A percentile compares a stretch with the other conserved stretches of the same genome.
Conservation (phyloP, 2,329 filamentous ascomycete species). For the Aspergillus texensis region DNA sequence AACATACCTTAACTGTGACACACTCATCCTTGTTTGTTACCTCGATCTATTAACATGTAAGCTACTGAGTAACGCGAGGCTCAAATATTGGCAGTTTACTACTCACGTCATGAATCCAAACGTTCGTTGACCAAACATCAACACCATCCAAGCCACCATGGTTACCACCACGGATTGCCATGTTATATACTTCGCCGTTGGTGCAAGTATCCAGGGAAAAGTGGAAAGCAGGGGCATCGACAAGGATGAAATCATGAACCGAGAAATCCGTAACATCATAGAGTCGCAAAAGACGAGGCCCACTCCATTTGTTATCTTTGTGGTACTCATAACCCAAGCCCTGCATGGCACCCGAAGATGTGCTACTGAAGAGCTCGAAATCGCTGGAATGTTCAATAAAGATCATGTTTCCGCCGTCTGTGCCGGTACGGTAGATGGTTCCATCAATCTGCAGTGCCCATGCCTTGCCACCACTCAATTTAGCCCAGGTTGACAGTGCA, state of each 20-base stretch:
- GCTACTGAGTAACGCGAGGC: background rate
- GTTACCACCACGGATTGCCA: constrained; percentile 57
- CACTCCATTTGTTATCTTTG: constrained; percentile 41
- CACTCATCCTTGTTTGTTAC: constrained; percentile 67
- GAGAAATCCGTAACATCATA: constrained; percentile 51
- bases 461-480: constrained; percentile 49
- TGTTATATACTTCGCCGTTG: constrained; percentile 59
- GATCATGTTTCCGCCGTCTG: constrained; percentile 57
- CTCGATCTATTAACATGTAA: constrained; percentile 41
- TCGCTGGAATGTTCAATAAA: constrained; percentile 53
- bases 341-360: constrained; percentile 55
- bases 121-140: constrained; percentile 57
- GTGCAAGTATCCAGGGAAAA: constrained; percentile 54
- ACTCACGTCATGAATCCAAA: constrained; percentile 59
- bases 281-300: constrained; percentile 51
- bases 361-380: constrained; percentile 59
- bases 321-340: constrained; percentile 56
- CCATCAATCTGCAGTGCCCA: constrained; percentile 59
- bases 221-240: constrained; percentile 56
- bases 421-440: constrained; percentile 55
- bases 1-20: constrained; percentile 55
- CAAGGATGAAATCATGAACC: constrained; percentile 53
- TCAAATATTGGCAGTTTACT: background rate
- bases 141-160: constrained; percentile 59
- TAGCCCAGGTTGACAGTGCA: constrained; percentile 54